phyloP scores from a whole-genome alignment of 2,329 filamentous ascomycete species.

The Leptographium wingfieldii region DNA sequence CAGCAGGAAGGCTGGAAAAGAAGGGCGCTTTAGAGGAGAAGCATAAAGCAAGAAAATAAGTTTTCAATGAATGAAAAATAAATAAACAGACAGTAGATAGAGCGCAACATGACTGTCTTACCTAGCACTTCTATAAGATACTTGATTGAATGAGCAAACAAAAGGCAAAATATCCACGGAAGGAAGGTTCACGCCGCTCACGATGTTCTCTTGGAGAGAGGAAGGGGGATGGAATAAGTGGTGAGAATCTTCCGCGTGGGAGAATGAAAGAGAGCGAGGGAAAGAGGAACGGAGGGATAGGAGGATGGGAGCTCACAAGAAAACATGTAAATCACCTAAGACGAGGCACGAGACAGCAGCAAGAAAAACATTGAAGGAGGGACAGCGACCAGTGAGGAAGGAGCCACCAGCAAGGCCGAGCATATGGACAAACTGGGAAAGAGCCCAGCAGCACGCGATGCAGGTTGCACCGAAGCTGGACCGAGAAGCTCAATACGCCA shows the following conservation, averaged over 20 bases:
- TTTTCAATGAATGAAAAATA: not conserved
- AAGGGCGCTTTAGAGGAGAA: not conserved
- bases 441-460: not conserved
- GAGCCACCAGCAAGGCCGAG: not conserved
- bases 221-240: not conserved
- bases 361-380: not conserved
- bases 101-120: not conserved
- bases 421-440: not conserved
- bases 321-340: not conserved
- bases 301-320: not conserved
- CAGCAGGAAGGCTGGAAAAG: not conserved
- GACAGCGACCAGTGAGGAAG: not conserved
- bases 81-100: not conserved
- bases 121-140: not conserved
- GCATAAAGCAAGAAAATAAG: not conserved
- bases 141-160: not conserved
- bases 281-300: conserved; percentile 4
- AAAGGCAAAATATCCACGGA: not conserved
- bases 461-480: not conserved
- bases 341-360: not conserved
- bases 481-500: not conserved
- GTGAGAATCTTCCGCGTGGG: not conserved
- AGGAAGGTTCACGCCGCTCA: not conserved
- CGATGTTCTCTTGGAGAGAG: not conserved
- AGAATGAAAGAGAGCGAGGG: not conserved